Evolutionary conservation across 148 eudicot species (phyloP), one percentile per base, ranked within the genome.

Genomic region (Dianthus caryophyllus): DNA sequence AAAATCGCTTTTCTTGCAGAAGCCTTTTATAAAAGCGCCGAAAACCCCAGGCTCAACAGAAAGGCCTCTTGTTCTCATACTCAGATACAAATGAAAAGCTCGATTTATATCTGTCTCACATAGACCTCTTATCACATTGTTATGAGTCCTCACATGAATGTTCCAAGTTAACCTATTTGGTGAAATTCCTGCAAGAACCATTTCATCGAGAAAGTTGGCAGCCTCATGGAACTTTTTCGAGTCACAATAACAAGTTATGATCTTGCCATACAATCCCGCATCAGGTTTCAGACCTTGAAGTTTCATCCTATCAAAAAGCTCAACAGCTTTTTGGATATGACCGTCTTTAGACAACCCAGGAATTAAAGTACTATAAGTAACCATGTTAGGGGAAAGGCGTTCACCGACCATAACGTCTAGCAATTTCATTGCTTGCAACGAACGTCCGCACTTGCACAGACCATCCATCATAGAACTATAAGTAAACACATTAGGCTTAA

Each of bases 221-320:
- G 99, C 96, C 76, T 88, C 89, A n/a, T 75, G 84, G 26, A 87
- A 90, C 72, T 78, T 90, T 6, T 59, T 36, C 61, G 46, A 53
- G 26, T 84, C 83, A 77, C 91, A 86, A 55, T 79, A 87, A 4
- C 86, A 83, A 70, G 39, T 69, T 16, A 90, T 82, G 17, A 94
- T 75, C 75, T 90, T 94, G 65, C 77, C 80, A 71, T 94, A 88
- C 55, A 94, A 78, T 24, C 85, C 88, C 1, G 84, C 99, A 74
- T 88, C 99, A 13, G 99, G 99, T 71, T 90, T 94, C 76, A 86
- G 73, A 48, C 95, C 90, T 71, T 87, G 93, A 43, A 90, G 83
- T 79, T 94, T 94, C 91, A 94, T 90, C 77, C 90, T 79, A 73
- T 94, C 97, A 67, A 84, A 80, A 69, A 90, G 80, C 66, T 85